Conservation (phyloP, 768 basidiomycete genomes). For the Cyclocybe aegerita region DNA sequence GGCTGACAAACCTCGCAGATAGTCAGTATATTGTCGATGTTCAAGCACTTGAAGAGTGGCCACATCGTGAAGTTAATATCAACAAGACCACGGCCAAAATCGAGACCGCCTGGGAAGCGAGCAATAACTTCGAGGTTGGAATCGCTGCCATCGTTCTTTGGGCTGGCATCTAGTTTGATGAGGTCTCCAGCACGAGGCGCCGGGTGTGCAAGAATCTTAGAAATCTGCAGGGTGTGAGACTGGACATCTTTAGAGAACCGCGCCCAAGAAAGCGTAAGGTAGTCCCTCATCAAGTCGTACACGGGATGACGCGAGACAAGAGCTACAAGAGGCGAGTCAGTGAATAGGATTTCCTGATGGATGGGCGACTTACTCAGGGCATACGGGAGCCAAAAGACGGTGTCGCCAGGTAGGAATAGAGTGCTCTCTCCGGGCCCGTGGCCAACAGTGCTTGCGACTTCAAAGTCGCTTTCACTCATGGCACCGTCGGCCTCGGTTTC, state of each 20-base stretch:
- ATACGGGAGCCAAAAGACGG: slow-evolving; percentile 95
- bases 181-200: slow-evolving; percentile 86
- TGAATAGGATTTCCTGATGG: slow-evolving; percentile 9
- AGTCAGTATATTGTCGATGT: slow-evolving; percentile 91
- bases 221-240: slow-evolving; percentile 87
- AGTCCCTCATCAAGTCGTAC: slow-evolving; percentile 94
- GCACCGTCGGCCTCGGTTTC: slow-evolving; percentile 76
- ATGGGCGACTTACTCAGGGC: slow-evolving; percentile 66
- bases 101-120: slow-evolving; percentile 89
- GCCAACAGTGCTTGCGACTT: slow-evolving; percentile 76
- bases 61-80: slow-evolving; percentile 97
- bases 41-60: slow-evolving; percentile 92
- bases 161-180: slow-evolving; percentile 82
- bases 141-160: slow-evolving; percentile 51
- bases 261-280: slow-evolving; percentile 93
- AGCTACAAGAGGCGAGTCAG: slow-evolving; percentile 39
- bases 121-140: slow-evolving; percentile 79
- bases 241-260: slow-evolving; percentile 93
- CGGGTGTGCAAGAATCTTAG: slow-evolving; percentile 84
- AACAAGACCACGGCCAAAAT: slow-evolving; percentile 87
- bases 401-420: slow-evolving; percentile 83
- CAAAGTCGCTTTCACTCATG: slow-evolving; percentile 85
- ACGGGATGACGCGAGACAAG: slow-evolving; percentile 91
- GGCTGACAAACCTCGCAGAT: slow-evolving; percentile 71
- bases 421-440: slow-evolving; percentile 88